Conservation (phyloP, 2,329 filamentous ascomycete genomes). For the Fusarium poae region DNA sequence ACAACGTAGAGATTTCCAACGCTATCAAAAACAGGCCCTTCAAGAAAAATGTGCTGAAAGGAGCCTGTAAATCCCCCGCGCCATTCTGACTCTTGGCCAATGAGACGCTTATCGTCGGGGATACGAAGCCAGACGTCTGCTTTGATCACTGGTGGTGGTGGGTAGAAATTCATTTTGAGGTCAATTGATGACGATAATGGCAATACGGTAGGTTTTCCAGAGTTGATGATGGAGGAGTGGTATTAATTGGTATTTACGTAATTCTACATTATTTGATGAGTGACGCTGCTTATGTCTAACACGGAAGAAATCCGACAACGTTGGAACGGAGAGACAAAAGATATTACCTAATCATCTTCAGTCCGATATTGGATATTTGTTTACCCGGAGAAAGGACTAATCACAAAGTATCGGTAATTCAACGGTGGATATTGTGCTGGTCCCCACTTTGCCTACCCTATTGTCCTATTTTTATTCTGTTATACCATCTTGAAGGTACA, state of each 20-base stretch:
- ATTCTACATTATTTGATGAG: too few relatives aligned
- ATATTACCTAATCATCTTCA: too few relatives aligned
- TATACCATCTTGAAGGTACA: too few relatives aligned
- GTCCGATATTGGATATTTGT: too few relatives aligned
- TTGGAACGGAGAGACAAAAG: neutral
- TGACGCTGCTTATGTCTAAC: neutral
- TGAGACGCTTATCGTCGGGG: conserved; percentile 53
- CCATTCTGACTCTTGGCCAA: conserved; percentile 55
- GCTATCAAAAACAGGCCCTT: conserved; percentile 53
- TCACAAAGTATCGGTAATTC: too few relatives aligned
- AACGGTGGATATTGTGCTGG: too few relatives aligned
- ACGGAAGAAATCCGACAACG: neutral
- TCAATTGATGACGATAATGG: too few relatives aligned
- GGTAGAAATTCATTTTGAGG: conserved; percentile 53
- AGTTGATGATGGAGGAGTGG: rapidly evolving
- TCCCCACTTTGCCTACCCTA: too few relatives aligned
- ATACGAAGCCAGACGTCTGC: conserved; percentile 55
- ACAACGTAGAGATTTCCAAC: conserved; percentile 55
- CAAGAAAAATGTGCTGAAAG: conserved; percentile 57
- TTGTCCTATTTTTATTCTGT: too few relatives aligned
- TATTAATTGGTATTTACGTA: neutral
- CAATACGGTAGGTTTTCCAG: too few relatives aligned
- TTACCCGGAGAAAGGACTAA: too few relatives aligned
- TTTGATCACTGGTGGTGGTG: conserved; percentile 50
- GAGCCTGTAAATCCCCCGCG: conserved; percentile 52